Base-by-base conservation (phyloP, 2,329 filamentous ascomycete genomes). In the Nannizziopsis arthrosporioides region DNA sequence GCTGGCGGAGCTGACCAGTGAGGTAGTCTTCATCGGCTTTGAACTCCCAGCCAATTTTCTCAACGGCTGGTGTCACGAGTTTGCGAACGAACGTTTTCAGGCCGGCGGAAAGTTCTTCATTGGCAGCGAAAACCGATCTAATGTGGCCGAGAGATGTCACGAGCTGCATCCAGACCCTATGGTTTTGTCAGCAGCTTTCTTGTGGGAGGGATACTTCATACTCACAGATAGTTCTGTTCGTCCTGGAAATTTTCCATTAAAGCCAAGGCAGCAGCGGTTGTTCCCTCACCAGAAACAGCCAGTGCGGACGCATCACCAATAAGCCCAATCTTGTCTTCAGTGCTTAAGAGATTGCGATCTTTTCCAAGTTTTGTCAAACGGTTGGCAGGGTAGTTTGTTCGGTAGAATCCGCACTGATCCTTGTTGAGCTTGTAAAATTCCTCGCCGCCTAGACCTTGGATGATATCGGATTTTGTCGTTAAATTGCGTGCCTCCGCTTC, bases 351-450 rank as follows among this genome's bases (percentile, higher is more conserved):
- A 56, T 85, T 75, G 12, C 88, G 81, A 57, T 85, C 81, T 46
- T 80, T 76, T 50, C 85, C 84, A 18, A 98, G 80, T 68, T 87
- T 87, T 35, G 77, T 78, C 36, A 98, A 76, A 42, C 90, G 81
- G 54, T 79, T 74, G n/a, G 86, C 81, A 4, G 92, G 87, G 62
- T 96, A 94, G 68, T 94, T 94, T 42, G 90, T 92, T 52, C 89
- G 80, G 70, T 93, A 96, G 68, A 85, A 95, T 19, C 88, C 90
- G 44, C 82, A 88, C 50, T 90, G 84, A 48, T 90, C 80, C 52
- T 82, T 81, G 72, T 98, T 98, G 59, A 98, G 74, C 71, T 94
- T 93, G 71, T 96, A 98, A 65, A 94, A 95, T 35, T 78, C 41
- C 40, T 82, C 76, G 51, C 83, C 76, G 51, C 83, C 81, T 42